Evolutionary conservation across 2,329 filamentous ascomycete species (phyloP).

Genomic region (Apiospora marii): DNA sequence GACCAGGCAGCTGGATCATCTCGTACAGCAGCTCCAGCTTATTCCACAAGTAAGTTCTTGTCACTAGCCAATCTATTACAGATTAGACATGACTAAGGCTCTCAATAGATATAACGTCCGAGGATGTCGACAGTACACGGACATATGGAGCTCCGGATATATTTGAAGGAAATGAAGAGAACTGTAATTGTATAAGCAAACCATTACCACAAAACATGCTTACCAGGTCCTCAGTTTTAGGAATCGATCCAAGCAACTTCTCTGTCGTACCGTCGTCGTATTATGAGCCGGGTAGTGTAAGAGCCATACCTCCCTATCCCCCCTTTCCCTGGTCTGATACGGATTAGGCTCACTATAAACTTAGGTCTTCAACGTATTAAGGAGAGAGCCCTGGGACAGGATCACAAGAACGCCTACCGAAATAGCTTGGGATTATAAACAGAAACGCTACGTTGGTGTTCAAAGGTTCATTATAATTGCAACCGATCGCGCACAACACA

Average conservation of each 20-base stretch:
- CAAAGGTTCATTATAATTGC: conserved; percentile 63
- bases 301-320: not conserved
- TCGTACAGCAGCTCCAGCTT: not conserved
- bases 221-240: not conserved
- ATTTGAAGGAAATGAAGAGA: not conserved
- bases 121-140: not conserved
- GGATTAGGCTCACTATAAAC: not conserved
- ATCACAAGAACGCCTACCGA: not conserved
- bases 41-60: not conserved
- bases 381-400: conserved; percentile 7
- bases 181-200: not conserved
- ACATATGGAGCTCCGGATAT: not conserved
- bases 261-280: not conserved
- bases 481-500: conserved; percentile 49
- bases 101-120: not conserved
- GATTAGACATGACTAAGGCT: not conserved
- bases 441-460: conserved; percentile 56
- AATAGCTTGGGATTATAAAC: not conserved
- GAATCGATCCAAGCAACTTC: not conserved
- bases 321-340: not conserved
- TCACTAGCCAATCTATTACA: no score
- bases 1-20: not conserved
- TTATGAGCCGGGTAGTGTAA: not conserved
- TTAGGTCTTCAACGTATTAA: conserved; percentile 58
- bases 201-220: not conserved